phyloP scores from a whole-genome alignment of 345 rosid genomes.

The Rhodamnia argentea region DNA sequence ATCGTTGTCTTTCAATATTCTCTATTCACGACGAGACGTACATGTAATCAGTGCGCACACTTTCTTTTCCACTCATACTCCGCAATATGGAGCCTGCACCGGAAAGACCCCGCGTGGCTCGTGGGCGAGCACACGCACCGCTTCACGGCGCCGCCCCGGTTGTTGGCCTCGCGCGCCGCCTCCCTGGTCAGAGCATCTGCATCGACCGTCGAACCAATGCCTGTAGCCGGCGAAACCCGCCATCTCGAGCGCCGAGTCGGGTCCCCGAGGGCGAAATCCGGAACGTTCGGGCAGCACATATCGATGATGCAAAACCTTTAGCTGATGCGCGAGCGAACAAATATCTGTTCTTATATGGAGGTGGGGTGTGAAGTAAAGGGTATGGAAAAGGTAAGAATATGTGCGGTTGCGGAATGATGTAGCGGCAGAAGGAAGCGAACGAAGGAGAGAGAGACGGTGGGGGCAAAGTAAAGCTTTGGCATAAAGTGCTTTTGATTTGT shows the following conservation, averaged over 20 bases:
- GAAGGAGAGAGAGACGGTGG: background rate
- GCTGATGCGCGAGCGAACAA: background rate
- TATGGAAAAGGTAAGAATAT: background rate
- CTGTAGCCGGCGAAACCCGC: background rate
- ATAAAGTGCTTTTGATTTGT: background rate
- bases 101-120: slow-evolving; percentile 7
- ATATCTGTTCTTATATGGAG: background rate
- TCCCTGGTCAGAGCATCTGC: background rate
- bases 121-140: slow-evolving; percentile 12
- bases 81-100: slow-evolving; percentile 5
- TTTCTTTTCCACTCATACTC: slow-evolving; percentile 6
- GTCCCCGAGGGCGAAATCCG: background rate
- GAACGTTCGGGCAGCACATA: background rate
- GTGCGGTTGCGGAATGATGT: background rate
- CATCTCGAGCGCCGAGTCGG: background rate
- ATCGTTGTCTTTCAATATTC: background rate
- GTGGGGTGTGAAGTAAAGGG: background rate
- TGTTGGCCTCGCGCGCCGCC: background rate
- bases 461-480: background rate
- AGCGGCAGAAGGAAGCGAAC: background rate
- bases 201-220: background rate
- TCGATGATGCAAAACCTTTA: background rate
- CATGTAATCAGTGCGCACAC: background rate
- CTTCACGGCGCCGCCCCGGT: slow-evolving; percentile 5
- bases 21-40: background rate